Base-by-base conservation (phyloP, 2,329 filamentous ascomycete species). In the Neophaeococcomyces mojaviensis region DNA sequence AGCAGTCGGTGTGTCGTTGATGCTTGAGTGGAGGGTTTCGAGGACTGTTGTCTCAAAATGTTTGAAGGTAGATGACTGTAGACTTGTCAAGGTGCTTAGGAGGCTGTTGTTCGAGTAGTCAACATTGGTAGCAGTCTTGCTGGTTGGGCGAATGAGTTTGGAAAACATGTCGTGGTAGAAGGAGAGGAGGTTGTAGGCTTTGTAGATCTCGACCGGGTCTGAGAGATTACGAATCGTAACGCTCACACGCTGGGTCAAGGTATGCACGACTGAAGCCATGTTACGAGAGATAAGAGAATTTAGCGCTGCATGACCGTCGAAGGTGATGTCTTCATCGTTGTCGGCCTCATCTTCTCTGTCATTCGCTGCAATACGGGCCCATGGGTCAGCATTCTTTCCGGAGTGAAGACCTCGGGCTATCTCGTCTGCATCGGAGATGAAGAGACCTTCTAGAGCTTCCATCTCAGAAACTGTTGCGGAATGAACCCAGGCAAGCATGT, bases 401-500 rank as follows among this genome's bases (percentile, higher is more conserved):
- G 82, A 81, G 59, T 87, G 80, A 20, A 96, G 82, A 1, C 84
- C 87, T 53, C 81, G 86, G 20, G 84, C 84, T 47, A 97, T 86
- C 58, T 94, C 88, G 51, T 92, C 86, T 2, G 86, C 89, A 51
- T 96, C 89, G 0, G 85, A 84, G 34, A 96, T 82, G 60, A 98
- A 98, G 1, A 98, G 71, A 2, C 88, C 81, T 63, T 97, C 90
- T 4, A 98, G 73, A 0, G 89, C 88, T 65, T 98, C 92, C 43
- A 86, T 79, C 64, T 98, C 92, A 26, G 90, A 94, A 1, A 98
- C 92, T 0, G 90, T 84, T 2, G 89, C 86, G 0, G 92, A 95
- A 63, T 98, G 92, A 4, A 85, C 81, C 92, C 92, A 98, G 4
- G 92, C 92, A 12, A 98, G 76, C 89, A 98, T 98, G 61, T 98